Base-by-base conservation (phyloP, 192 early-diverging fungal genomes). In the Gigaspora rosea region DNA sequence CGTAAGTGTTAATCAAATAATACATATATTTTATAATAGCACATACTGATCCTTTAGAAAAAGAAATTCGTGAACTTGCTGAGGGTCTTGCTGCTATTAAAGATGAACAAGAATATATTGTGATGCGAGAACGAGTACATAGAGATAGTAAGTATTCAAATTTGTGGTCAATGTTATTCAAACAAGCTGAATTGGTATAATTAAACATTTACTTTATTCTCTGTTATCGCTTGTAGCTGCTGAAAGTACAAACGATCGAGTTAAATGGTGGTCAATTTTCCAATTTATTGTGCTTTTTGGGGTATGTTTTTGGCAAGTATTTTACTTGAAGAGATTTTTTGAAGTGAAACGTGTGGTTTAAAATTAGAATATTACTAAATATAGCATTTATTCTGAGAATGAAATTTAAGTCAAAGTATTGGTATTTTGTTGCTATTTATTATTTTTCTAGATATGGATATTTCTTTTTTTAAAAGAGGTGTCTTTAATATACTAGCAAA, bases 211-310 rank as follows among this genome's bases (percentile, higher is more conserved):
- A 41, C 36, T 54, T 54, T 54, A 54, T 10, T 18, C 4, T 18
- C 10, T 4, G 4, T 50, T n/a, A 35, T 46, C 46, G 36, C 62
- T 35, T 57, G 54, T 83, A 94, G 92, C 92, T 73, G 91, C 92
- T 63, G 91, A 92, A 69, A 90, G 88, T 80, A 95, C 92, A 22
- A 91, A 94, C 82, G 78, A 90, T 58, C 90, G 94, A 74, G 92
- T 95, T 11, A 85, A 89, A 71, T 93, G 90, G 88, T 93, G 91
- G 92, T 91, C 93, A 61, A 67, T 93, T 33, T 82, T 90, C 57
- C 90, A 94, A 80, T 78, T 87, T 46, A 75, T 78, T 20, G 79
- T 91, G 47, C 78, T 94, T n/a, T 76, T 88, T 50, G 85, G 83
- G 32, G 91, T 94, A 71, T 90, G 86, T 59, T 78, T 84, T 63